Evolutionary conservation across 441 rosid species (phyloP).

Genomic region (Pelargonium myrrhifolium): DNA sequence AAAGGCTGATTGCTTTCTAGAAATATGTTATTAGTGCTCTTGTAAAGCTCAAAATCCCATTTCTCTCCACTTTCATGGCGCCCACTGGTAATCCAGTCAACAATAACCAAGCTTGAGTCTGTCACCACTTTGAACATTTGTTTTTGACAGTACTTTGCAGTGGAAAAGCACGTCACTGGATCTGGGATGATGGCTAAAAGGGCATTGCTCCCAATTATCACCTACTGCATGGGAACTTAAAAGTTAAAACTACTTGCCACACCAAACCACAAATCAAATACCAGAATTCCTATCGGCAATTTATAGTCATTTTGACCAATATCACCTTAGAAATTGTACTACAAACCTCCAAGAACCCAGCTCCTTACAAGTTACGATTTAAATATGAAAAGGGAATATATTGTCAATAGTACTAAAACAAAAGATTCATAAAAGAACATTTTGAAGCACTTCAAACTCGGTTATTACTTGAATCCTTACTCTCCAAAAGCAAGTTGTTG

Average conservation of each 20-base stretch:
- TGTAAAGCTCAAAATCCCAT: constrained; percentile 80
- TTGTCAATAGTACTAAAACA: no score
- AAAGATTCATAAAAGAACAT: no score
- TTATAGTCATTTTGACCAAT: neutral
- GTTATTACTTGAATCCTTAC: neutral
- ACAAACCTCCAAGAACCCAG: no score
- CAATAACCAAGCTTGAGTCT: constrained; percentile 66
- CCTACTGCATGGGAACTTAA: constrained; percentile 48
- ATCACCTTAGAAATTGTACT: neutral
- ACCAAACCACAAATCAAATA: constrained; percentile 11
- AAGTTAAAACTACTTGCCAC: constrained; percentile 4
- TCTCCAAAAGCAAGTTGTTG: neutral
- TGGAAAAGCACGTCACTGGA: constrained; percentile 89
- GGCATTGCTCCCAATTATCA: constrained; percentile 58
- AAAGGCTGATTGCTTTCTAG: constrained; percentile 50
- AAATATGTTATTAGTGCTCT: constrained; percentile 74
- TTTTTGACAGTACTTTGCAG: constrained; percentile 80
- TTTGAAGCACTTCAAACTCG: neutral
- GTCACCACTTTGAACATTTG: constrained; percentile 58
- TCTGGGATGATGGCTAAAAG: constrained; percentile 76
- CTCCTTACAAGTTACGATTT: no score
- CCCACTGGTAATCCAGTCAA: constrained; percentile 96
- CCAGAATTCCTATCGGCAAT: neutral
- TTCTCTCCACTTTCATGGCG: constrained; percentile 86
- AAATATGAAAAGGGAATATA: no score